A percentile compares a stretch with the other conserved stretches of the same genome.
Evolutionary conservation across 1,139 yeast genomes (phyloP).

Genomic region (Geotrichum bryndzae): DNA sequence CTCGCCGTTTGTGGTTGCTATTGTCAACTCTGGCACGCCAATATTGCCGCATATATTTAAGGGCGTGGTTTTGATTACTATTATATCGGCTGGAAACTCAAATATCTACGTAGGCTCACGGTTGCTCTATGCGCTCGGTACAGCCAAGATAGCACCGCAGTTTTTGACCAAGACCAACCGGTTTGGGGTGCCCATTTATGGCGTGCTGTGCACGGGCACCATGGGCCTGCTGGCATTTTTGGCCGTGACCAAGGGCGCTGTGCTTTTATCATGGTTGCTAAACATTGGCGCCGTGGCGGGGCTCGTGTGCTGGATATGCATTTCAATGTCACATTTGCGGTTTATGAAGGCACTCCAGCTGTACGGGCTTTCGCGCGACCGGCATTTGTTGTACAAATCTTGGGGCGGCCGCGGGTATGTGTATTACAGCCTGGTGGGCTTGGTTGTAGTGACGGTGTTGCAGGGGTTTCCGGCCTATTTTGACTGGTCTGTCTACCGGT

Average conservation of each 20-base stretch:
- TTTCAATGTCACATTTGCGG: slow-evolving; percentile 65
- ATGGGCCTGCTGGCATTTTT: slow-evolving; percentile 66
- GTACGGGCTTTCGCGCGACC: slow-evolving; percentile 52
- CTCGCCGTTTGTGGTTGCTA: slow-evolving; percentile 67
- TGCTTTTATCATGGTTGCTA: slow-evolving; percentile 69
- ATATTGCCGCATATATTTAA: slow-evolving; percentile 54
- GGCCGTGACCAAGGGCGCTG: slow-evolving; percentile 62
- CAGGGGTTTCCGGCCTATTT: slow-evolving; percentile 66
- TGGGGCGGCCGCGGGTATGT: slow-evolving; percentile 72
- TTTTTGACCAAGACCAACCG: slow-evolving; percentile 65
- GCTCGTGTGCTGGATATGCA: slow-evolving; percentile 69
- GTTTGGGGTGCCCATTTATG: slow-evolving; percentile 66
- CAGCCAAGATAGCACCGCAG: slow-evolving; percentile 62
- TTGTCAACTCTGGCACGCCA: slow-evolving; percentile 60
- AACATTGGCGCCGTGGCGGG: slow-evolving; percentile 76
- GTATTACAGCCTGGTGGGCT: slow-evolving; percentile 50
- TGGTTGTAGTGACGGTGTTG: slow-evolving; percentile 49
- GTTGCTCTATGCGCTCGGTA: slow-evolving; percentile 59
- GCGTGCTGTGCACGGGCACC: slow-evolving; percentile 44
- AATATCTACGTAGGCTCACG: slow-evolving; percentile 74
- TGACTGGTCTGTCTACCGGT: slow-evolving; percentile 54
- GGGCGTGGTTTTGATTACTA: slow-evolving; percentile 63
- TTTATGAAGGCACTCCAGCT: slow-evolving; percentile 47
- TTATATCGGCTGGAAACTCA: slow-evolving; percentile 75
- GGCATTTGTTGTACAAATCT: slow-evolving; percentile 57